Conservation (phyloP, 306 rosid species). For the Nissolia schottii region DNA sequence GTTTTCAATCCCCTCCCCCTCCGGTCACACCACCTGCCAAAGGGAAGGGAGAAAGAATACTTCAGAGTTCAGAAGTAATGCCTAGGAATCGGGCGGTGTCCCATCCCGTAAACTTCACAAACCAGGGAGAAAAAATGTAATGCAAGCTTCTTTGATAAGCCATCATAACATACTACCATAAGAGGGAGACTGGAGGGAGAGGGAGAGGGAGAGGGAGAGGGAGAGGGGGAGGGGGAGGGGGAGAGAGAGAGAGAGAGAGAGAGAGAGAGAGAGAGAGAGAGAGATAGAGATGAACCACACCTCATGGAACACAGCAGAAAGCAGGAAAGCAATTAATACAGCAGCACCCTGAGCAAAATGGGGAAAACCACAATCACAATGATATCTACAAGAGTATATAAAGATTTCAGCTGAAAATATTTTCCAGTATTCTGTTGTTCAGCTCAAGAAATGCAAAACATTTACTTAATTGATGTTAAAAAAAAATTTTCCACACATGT, state of each 20-base stretch:
- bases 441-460: neutral
- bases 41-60: neutral
- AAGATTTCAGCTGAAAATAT: neutral
- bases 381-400: neutral
- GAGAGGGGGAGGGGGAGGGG: too few species aligned
- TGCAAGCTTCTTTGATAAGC: neutral
- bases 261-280: neutral
- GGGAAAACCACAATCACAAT: slow-evolving; percentile 18
- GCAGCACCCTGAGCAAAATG: slow-evolving; percentile 54
- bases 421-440: neutral
- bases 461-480: neutral
- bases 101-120: neutral
- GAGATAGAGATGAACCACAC: slow-evolving; percentile 32
- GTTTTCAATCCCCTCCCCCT: neutral
- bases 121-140: neutral
- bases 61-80: neutral
- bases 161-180: neutral
- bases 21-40: neutral
- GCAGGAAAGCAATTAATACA: slow-evolving; percentile 58
- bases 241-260: neutral
- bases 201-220: neutral
- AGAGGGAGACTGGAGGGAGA: neutral
- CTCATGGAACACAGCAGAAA: slow-evolving; percentile 96
- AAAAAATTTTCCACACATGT: neutral
- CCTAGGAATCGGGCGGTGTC: neutral